phyloP scores from a whole-genome alignment of 2,329 filamentous ascomycete species.

The Penicillium sp. region DNA sequence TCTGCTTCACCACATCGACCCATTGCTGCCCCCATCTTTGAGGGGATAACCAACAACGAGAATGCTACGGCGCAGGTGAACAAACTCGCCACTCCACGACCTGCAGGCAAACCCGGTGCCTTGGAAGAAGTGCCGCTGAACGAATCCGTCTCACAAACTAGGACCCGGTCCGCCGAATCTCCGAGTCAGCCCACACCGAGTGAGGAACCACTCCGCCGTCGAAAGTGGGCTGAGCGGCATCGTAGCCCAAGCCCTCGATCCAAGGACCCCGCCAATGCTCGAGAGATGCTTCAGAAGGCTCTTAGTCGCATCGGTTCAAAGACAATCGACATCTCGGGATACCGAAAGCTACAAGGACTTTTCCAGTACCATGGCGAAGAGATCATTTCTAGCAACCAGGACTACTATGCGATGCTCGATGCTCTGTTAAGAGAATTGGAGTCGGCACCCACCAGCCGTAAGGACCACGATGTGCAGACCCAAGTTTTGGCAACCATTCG shows the following conservation, averaged over 20 bases:
- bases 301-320: conserved; percentile 34
- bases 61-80: conserved; percentile 18
- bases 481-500: conserved; percentile 42
- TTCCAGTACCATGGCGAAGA: conserved; percentile 36
- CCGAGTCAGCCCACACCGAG: conserved; percentile 6
- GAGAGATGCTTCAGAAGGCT: conserved; percentile 38
- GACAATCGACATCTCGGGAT: conserved; percentile 40
- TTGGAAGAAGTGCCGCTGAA: conserved; percentile 40
- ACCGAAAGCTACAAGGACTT: conserved; percentile 41
- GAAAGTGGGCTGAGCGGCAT: conserved; percentile 34
- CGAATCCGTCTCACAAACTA: conserved; percentile 28
- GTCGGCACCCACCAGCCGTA: conserved; percentile 28
- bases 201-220: conserved; percentile 29
- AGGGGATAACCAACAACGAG: conserved; percentile 21
- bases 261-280: conserved; percentile 36
- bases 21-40: neutral
- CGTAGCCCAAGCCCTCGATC: conserved; percentile 38
- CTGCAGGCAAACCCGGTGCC: conserved; percentile 26
- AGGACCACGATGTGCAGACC: conserved; percentile 37
- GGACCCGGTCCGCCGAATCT: conserved; percentile 11
- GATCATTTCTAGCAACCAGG: conserved; percentile 33
- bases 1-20: conserved; percentile 10
- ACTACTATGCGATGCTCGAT: conserved; percentile 37
- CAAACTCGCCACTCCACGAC: conserved; percentile 20
- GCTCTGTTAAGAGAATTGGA: conserved; percentile 39